Base-by-base conservation (phyloP, 129 eudicot genomes). In the Flaveria robusta region DNA sequence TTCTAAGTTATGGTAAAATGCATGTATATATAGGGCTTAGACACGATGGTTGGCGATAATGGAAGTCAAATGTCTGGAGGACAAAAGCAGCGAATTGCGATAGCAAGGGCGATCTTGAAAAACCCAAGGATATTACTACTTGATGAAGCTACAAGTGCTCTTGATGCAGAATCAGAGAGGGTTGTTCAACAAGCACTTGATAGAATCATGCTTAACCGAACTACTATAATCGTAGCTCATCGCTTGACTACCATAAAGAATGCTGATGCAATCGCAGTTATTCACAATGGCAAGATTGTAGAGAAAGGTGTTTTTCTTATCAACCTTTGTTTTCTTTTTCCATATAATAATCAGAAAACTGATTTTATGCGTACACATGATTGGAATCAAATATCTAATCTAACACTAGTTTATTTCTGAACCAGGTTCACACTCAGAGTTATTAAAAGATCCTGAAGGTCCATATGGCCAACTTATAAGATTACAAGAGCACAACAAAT, bases 381-480 rank as follows among this genome's bases (percentile, higher is more conserved):
- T 5, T 6, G 6, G 1, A 34, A 34, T 34, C 39, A 34, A 34
- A 34, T 34, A 34, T 34, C 39, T 34, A 34, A 5, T 34, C 39
- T 22, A 71, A 71, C 37, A n/a, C 49, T 51, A 29, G 50, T 71
- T 19, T 8, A n/a, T 72, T 14, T 7, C 6, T 39, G 51, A 29
- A 58, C 37, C 80, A 79, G 98, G 98, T 51, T 75, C 87, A 56
- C 98, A 93, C 66, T 70, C 54, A 15, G 89, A 87, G 83, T 83
- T 93, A 43, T 83, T 88, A 52, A 74, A 87, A 80, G 87, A 90
- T 82, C 85, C 96, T 23, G 91, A 90, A 72, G 97, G 98, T 72
- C 87, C 91, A 70, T 93, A 93, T 77, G 76, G 81, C 59, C 95
- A 88, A 75, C 95, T 93, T 59, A 82, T 93, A 59, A 85, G 50